These are phyloP conservation scores for Perilla frutescens DNA, from an alignment of 257 asterid species.

Conservation along the genomic window DNA sequence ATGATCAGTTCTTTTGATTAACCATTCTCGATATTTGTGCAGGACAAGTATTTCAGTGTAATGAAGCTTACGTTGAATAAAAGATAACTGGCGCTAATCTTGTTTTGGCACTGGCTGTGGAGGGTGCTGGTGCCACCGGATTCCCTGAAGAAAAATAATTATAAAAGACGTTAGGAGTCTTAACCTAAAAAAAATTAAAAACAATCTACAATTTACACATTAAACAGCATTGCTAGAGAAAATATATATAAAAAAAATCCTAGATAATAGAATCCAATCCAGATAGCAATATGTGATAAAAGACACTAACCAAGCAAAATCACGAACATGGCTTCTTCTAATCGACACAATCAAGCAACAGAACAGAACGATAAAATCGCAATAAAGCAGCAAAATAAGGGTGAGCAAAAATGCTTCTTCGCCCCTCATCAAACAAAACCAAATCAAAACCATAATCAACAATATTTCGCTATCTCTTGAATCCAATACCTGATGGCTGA, in stretches of 20 bases:
- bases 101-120: slow-evolving; percentile 46
- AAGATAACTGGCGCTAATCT: slow-evolving; percentile 67
- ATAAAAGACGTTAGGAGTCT: not conserved
- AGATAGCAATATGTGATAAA: not conserved
- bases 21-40: not conserved
- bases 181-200: not conserved
- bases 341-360: not conserved
- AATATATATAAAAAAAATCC: not conserved
- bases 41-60: slow-evolving; percentile 5
- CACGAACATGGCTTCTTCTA: slow-evolving; percentile 9
- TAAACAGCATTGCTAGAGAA: not conserved
- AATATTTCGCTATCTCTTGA: not conserved
- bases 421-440: slow-evolving; percentile 10
- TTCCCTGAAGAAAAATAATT: slow-evolving; percentile 50
- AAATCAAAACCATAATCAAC: not conserved
- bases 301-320: not conserved
- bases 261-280: not conserved
- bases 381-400: not conserved
- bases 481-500: slow-evolving; percentile 66
- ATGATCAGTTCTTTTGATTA: slow-evolving; percentile 21
- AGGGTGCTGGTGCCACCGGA: slow-evolving; percentile 46
- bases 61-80: slow-evolving; percentile 77
- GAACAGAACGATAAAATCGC: not conserved
- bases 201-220: not conserved
- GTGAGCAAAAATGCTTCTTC: not conserved